Evolutionary conservation across 2,329 filamentous ascomycete species (phyloP).

Genomic region (Pseudonectria buxi): DNA sequence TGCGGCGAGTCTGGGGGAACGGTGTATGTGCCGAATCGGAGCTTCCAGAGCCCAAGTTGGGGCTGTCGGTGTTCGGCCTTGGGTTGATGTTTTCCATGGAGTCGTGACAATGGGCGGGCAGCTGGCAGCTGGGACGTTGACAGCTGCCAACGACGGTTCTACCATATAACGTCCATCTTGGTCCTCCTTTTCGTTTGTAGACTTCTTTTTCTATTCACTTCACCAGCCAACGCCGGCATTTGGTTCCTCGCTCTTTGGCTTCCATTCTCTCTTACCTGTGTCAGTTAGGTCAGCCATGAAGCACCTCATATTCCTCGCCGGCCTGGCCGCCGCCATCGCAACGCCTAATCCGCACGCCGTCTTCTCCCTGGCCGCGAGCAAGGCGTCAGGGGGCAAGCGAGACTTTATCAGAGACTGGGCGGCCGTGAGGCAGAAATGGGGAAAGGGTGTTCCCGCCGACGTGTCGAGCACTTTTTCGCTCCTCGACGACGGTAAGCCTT

Average conservation of each 20-base stretch:
- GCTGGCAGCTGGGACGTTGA: no score
- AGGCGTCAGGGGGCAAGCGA: slow-evolving; percentile 15
- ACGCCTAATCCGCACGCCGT: slow-evolving; percentile 4
- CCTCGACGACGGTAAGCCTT: slow-evolving; percentile 21
- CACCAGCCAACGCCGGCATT: not conserved
- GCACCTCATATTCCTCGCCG: slow-evolving; percentile 8
- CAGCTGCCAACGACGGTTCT: no score
- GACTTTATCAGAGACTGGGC: slow-evolving; percentile 29
- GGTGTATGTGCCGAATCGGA: no score
- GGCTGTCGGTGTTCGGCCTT: no score
- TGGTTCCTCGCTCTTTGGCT: not conserved
- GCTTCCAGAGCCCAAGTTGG: no score
- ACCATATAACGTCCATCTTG: no score
- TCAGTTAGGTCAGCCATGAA: slow-evolving; percentile 17
- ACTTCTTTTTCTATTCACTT: not conserved
- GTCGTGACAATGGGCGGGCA: no score
- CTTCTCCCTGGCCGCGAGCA: slow-evolving; percentile 25
- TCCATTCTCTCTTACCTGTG: not conserved
- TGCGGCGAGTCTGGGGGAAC: no score
- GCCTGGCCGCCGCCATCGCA: slow-evolving; percentile 8
- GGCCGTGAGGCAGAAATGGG: slow-evolving; percentile 30
- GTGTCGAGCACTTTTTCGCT: slow-evolving; percentile 20
- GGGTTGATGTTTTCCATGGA: no score
- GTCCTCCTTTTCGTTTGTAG: no score
- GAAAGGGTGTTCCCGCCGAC: slow-evolving; percentile 15